A percentile compares a stretch with the other conserved stretches of the same genome.
Conservation (phyloP, 164 flowering plant genomes). For the Cinnamomum chago region DNA sequence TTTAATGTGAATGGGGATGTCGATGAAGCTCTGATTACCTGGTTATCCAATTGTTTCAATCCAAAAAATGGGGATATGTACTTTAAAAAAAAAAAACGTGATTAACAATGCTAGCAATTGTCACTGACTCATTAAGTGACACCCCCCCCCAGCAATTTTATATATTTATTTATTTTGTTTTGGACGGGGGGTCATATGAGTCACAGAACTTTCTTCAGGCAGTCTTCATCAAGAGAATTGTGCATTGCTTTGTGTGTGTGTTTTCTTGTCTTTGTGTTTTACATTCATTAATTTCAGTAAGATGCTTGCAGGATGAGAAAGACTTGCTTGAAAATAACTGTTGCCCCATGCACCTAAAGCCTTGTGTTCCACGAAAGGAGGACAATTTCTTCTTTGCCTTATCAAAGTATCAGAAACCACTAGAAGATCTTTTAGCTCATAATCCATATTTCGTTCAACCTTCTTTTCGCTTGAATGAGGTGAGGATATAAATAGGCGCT, state of each 20-base stretch:
- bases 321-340: slow-evolving; percentile 74
- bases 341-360: slow-evolving; percentile 88
- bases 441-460: slow-evolving; percentile 90
- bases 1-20: background rate
- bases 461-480: slow-evolving; percentile 83
- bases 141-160: no score
- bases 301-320: slow-evolving; percentile 70
- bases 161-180: no score
- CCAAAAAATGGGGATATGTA: no score
- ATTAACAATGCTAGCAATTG: no score
- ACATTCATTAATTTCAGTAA: slow-evolving; percentile 3
- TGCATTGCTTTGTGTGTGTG: background rate
- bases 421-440: slow-evolving; percentile 56
- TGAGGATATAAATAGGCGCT: slow-evolving; percentile 9
- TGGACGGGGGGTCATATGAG: no score
- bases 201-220: no score
- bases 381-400: slow-evolving; percentile 93
- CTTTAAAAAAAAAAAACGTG: no score
- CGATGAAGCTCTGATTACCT: no score
- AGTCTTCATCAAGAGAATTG: background rate
- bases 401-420: slow-evolving; percentile 70
- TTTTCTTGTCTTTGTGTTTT: background rate
- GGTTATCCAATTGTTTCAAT: no score
- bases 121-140: no score
- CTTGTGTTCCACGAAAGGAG: slow-evolving; percentile 80